Evolutionary conservation across 345 rosid genomes (phyloP).

Genomic region (Salix purpurea): DNA sequence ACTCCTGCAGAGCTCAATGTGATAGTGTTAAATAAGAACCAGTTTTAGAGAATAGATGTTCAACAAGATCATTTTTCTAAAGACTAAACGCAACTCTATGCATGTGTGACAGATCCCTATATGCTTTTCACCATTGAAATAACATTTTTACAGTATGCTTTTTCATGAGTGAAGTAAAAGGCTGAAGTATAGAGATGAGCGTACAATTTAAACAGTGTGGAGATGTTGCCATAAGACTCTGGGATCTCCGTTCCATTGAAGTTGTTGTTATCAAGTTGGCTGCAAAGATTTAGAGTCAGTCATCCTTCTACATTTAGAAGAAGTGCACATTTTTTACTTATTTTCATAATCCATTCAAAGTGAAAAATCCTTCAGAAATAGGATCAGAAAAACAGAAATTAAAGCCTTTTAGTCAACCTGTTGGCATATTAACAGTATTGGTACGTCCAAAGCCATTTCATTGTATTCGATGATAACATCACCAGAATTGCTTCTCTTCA

Average conservation of each 20-base stretch:
- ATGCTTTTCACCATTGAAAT: background rate
- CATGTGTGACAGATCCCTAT: background rate
- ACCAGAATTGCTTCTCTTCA: background rate
- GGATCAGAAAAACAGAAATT: too few species aligned
- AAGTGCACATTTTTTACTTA: too few species aligned
- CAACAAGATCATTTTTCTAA: background rate
- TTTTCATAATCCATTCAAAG: too few species aligned
- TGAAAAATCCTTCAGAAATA: too few species aligned
- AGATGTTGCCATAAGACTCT: conserved; percentile 31
- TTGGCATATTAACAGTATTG: too few species aligned
- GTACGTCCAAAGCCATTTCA: too few species aligned
- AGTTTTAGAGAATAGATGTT: background rate
- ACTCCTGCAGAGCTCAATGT: conserved; percentile 30
- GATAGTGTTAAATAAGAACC: background rate
- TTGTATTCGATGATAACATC: too few species aligned
- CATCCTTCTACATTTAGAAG: background rate
- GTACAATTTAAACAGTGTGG: conserved; percentile 39
- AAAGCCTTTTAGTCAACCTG: too few species aligned
- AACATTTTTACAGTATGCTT: background rate
- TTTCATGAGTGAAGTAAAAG: background rate
- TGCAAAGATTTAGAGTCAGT: conserved; percentile 13
- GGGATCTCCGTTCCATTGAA: conserved; percentile 40
- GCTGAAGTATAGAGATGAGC: background rate
- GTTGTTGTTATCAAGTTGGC: conserved; percentile 45
- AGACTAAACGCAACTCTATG: background rate